Conservation (phyloP, 257 asterid genomes). For the Fraxinus anomala region DNA sequence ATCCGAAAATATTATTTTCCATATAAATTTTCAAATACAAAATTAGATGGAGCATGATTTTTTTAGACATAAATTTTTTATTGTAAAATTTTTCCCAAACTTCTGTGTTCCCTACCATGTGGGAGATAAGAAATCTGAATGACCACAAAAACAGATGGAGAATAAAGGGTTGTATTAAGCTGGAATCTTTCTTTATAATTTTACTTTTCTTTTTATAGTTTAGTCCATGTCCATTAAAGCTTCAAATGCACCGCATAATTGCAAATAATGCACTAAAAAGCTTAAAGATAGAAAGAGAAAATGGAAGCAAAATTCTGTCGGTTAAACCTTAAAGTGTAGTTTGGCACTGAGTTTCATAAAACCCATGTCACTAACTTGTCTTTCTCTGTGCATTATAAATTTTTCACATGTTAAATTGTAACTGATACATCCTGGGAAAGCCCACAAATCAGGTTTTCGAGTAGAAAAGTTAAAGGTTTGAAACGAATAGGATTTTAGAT, state of each 20-base stretch:
- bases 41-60: too few relatives aligned
- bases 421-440: neutral
- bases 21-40: too few relatives aligned
- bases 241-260: conserved; percentile 27
- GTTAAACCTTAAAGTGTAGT: conserved; percentile 25
- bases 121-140: conserved; percentile 30
- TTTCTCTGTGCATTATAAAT: conserved; percentile 29
- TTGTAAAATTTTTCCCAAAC: too few relatives aligned
- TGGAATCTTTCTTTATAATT: conserved; percentile 46
- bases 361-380: conserved; percentile 30
- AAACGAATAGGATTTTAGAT: neutral
- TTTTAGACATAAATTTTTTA: too few relatives aligned
- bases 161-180: conserved; percentile 43
- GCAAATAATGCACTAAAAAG: conserved; percentile 25
- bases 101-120: conserved; percentile 1
- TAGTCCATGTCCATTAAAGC: conserved; percentile 37
- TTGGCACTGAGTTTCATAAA: conserved; percentile 32
- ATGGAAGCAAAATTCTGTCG: conserved; percentile 22
- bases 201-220: conserved; percentile 33
- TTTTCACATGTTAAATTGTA: conserved; percentile 12
- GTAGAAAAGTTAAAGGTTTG: neutral
- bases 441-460: conserved; percentile 12
- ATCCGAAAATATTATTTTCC: too few relatives aligned
- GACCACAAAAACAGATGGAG: conserved; percentile 9
- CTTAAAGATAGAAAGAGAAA: conserved; percentile 20